Conservation (phyloP, 23 red algal species). For the Gracilaria domingensis region DNA sequence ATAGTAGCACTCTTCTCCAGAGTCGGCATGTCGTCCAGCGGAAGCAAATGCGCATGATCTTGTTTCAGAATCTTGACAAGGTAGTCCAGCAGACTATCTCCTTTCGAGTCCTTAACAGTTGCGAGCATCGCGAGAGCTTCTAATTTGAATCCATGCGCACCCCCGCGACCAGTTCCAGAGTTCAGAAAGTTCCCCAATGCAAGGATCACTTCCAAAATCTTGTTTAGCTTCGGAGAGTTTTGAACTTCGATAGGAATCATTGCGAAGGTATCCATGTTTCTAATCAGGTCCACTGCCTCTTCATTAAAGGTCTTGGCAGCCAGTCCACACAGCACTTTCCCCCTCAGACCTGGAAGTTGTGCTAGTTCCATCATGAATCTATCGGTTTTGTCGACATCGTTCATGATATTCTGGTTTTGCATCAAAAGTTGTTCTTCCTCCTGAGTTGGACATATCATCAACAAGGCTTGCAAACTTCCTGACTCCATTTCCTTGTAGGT, state of each 20-base stretch:
- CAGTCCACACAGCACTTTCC: slow-evolving; percentile 85
- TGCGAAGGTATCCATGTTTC: slow-evolving; percentile 91
- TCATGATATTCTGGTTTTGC: slow-evolving; percentile 65
- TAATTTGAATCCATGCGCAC: slow-evolving; percentile 95
- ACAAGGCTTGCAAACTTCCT: slow-evolving; percentile 78
- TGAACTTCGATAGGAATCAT: slow-evolving; percentile 92
- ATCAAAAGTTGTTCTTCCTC: slow-evolving; percentile 88
- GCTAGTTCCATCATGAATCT: slow-evolving; percentile 95
- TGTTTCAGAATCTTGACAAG: slow-evolving; percentile 63
- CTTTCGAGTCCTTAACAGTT: slow-evolving; percentile 89
- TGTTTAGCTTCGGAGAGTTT: slow-evolving; percentile 74
- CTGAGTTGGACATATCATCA: slow-evolving; percentile 80
- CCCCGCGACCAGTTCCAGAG: slow-evolving; percentile 89
- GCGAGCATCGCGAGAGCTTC: slow-evolving; percentile 85
- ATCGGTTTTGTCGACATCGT: slow-evolving; percentile 90
- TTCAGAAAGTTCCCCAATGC: slow-evolving; percentile 96
- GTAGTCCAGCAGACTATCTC: slow-evolving; percentile 84
- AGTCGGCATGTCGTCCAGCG: slow-evolving; percentile 92
- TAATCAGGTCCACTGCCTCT: slow-evolving; percentile 90
- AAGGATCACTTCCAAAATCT: slow-evolving; percentile 82
- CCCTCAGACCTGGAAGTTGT: slow-evolving; percentile 74
- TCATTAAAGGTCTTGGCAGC: slow-evolving; percentile 95
- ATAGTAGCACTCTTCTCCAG: slow-evolving; percentile 73
- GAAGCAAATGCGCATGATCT: slow-evolving; percentile 67
- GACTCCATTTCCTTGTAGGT: slow-evolving; percentile 86